Evolutionary conservation across 129 eudicot genomes (phyloP).

Genomic region (Centella asiatica): DNA sequence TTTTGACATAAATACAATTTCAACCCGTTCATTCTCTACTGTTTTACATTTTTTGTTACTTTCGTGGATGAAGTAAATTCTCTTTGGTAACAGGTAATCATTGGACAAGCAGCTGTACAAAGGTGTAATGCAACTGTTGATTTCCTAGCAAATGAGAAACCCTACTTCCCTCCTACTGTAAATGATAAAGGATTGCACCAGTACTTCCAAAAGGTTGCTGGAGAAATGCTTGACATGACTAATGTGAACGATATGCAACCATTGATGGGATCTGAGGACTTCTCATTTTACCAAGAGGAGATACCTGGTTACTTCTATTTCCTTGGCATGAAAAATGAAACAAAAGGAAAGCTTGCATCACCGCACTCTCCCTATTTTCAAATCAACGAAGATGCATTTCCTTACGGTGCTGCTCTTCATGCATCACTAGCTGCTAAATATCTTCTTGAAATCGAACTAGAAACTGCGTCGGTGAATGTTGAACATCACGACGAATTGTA

Average conservation of each 20-base stretch:
- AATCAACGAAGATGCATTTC: slow-evolving; percentile 65
- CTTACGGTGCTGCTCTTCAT: slow-evolving; percentile 89
- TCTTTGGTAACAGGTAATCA: slow-evolving; percentile 52
- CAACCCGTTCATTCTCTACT: neutral
- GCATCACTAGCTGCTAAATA: slow-evolving; percentile 69
- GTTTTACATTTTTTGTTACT: neutral
- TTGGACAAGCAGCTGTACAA: slow-evolving; percentile 81
- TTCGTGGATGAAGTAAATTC: slow-evolving; percentile 6
- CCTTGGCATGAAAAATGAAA: slow-evolving; percentile 66
- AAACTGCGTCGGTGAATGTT: slow-evolving; percentile 1
- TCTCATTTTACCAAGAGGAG: slow-evolving; percentile 71
- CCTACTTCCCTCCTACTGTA: slow-evolving; percentile 60
- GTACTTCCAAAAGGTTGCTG: slow-evolving; percentile 49
- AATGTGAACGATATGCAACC: slow-evolving; percentile 60
- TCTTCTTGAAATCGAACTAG: slow-evolving; percentile 33
- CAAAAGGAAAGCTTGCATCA: slow-evolving; percentile 29
- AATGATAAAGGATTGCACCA: slow-evolving; percentile 55
- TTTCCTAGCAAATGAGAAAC: slow-evolving; percentile 42
- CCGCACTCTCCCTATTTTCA: slow-evolving; percentile 64
- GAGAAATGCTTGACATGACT: slow-evolving; percentile 45
- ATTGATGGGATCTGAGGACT: slow-evolving; percentile 88
- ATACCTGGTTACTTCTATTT: slow-evolving; percentile 82
- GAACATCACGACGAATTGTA: slow-evolving; percentile 62
- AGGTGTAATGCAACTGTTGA: slow-evolving; percentile 90
- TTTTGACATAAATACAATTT: neutral